Evolutionary conservation across 257 asterid species (phyloP).

Genomic region (Agastache rugosa): DNA sequence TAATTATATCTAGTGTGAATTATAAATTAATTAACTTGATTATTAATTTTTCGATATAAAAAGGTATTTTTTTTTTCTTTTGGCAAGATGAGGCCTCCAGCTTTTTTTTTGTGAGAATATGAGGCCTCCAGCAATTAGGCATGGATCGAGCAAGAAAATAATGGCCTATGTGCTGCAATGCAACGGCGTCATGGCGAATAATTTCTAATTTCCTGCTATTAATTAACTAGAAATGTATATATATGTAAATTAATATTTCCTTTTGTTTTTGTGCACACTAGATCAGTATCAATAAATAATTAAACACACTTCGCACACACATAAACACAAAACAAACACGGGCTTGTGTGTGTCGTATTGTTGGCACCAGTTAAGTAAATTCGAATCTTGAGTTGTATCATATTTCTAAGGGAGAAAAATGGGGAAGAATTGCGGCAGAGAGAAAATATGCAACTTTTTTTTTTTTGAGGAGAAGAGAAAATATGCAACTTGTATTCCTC

Average conservation of each 20-base stretch:
- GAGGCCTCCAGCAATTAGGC: too few relatives aligned
- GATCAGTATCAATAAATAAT: background rate
- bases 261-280: background rate
- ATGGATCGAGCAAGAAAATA: background rate
- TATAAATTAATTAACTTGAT: too few relatives aligned
- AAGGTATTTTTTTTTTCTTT: too few relatives aligned
- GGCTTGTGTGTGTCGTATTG: background rate
- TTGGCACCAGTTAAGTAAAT: conserved; percentile 13
- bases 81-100: too few relatives aligned
- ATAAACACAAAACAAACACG: background rate
- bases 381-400: background rate
- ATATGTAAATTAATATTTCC: background rate
- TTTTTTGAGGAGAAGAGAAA: too few relatives aligned
- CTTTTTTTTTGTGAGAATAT: too few relatives aligned
- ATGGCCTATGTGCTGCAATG: background rate
- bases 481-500: background rate
- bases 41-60: too few relatives aligned
- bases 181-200: background rate
- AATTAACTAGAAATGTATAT: background rate
- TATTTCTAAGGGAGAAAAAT: background rate
- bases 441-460: too few relatives aligned
- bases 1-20: too few relatives aligned
- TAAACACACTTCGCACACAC: background rate
- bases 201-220: background rate
- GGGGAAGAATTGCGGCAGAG: background rate